Evolutionary conservation across 1,139 yeast species (phyloP).

Genomic region (Lodderomyces jiufengensis): DNA sequence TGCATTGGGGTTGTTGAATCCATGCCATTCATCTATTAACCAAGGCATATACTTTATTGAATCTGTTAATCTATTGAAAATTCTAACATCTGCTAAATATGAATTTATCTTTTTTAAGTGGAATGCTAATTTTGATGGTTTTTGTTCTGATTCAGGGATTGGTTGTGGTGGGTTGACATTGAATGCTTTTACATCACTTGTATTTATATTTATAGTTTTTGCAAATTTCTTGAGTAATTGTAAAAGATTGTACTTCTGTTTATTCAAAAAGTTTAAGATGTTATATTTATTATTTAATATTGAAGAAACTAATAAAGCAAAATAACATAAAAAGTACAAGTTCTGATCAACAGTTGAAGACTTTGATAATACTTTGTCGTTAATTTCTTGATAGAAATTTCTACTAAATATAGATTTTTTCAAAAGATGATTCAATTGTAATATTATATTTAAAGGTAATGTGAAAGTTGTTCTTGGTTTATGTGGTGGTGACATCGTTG

Average conservation of each 20-base stretch:
- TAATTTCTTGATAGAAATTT: conserved; percentile 42
- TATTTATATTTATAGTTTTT: background rate
- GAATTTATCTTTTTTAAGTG: conserved; percentile 42
- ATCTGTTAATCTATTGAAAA: conserved; percentile 53
- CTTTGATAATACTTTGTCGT: conserved; percentile 36
- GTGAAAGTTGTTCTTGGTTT: conserved; percentile 1
- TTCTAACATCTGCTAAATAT: conserved; percentile 50
- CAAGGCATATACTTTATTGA: conserved; percentile 51
- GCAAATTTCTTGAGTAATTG: conserved; percentile 9
- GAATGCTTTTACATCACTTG: conserved; percentile 3
- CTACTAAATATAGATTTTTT: conserved; percentile 29
- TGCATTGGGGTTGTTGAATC: conserved; percentile 25
- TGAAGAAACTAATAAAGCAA: conserved; percentile 38
- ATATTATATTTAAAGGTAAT: conserved; percentile 18
- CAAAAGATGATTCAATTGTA: conserved; percentile 20
- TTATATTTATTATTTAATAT: conserved; percentile 37
- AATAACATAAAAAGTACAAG: conserved; percentile 44
- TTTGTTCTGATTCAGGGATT: conserved; percentile 3
- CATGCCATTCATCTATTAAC: conserved; percentile 37
- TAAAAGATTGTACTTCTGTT: conserved; percentile 23
- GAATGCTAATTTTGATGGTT: conserved; percentile 28
- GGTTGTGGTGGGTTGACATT: conserved; percentile 7
- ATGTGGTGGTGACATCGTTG: conserved; percentile 2
- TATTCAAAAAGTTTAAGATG: conserved; percentile 28
- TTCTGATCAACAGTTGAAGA: conserved; percentile 39